These are phyloP conservation scores for Boechera divaricarpa DNA, from an alignment of 345 rosid species.

Conservation along the genomic window DNA sequence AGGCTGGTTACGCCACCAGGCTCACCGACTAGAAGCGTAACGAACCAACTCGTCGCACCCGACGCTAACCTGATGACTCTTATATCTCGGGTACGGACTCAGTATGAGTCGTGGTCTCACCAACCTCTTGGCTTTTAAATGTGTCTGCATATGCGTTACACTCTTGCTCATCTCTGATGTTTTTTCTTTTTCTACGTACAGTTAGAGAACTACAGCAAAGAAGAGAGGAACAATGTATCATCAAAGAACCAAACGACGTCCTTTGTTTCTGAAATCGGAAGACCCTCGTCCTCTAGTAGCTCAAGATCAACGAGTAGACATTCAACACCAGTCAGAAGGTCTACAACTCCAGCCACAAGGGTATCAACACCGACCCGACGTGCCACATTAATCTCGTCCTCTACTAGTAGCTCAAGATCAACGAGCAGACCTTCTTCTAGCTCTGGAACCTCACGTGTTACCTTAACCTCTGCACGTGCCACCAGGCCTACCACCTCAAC, in stretches of 20 bases:
- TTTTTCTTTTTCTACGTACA: neutral
- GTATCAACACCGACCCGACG: conserved; percentile 18
- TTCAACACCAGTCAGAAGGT: conserved; percentile 54
- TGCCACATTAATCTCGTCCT: conserved; percentile 17
- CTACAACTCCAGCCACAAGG: conserved; percentile 36
- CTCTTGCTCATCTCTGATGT: neutral
- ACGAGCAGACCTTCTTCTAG: conserved; percentile 51
- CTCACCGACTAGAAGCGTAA: conserved; percentile 31
- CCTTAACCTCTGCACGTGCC: conserved; percentile 23
- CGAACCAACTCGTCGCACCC: conserved; percentile 7
- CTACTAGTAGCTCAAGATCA: conserved; percentile 22
- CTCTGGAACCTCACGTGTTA: conserved; percentile 39
- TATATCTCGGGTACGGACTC: conserved; percentile 24
- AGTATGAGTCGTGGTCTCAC: neutral
- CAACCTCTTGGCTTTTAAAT: neutral
- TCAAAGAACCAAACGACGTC: conserved; percentile 45
- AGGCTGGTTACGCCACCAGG: conserved; percentile 46
- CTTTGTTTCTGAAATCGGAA: conserved; percentile 35
- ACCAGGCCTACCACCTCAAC: conserved; percentile 19
- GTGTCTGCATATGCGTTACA: neutral
- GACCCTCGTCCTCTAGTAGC: conserved; percentile 72
- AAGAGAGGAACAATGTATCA: conserved; percentile 23
- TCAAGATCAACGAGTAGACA: conserved; percentile 53
- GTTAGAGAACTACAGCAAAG: conserved; percentile 23
- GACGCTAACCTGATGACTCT: conserved; percentile 19